These are phyloP conservation scores for Fusarium keratoplasticum DNA, from an alignment of 2,329 filamentous ascomycete species.

Conservation along the genomic window DNA sequence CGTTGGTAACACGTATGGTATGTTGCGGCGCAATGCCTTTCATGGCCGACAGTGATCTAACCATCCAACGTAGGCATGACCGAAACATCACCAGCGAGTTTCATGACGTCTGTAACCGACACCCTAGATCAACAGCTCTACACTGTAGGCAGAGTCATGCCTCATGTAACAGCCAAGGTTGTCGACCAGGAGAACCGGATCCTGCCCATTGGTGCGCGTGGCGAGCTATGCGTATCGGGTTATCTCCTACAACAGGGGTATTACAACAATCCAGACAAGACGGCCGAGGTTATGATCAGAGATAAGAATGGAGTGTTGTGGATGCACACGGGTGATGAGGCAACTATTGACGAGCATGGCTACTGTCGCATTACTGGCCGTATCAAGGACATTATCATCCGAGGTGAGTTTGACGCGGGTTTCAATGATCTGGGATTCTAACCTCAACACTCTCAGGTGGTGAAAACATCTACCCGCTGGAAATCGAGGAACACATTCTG, in stretches of 20 bases:
- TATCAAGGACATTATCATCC: neutral
- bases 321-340: neutral
- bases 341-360: neutral
- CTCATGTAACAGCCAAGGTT: neutral
- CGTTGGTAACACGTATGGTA: neutral
- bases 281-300: neutral
- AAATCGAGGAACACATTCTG: neutral
- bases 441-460: neutral
- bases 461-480: neutral
- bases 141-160: slow-evolving; percentile 11
- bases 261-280: neutral
- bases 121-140: slow-evolving; percentile 4
- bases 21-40: neutral
- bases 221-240: slow-evolving; percentile 10
- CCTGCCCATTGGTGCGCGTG: neutral
- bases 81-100: slow-evolving; percentile 21
- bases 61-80: slow-evolving; percentile 4
- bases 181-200: slow-evolving; percentile 3
- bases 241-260: slow-evolving; percentile 5
- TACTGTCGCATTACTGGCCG: neutral
- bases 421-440: neutral
- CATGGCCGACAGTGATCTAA: neutral
- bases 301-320: neutral
- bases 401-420: neutral
- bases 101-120: slow-evolving; percentile 13